phyloP scores from a whole-genome alignment of 345 rosid species.

The Balakata baccata region DNA sequence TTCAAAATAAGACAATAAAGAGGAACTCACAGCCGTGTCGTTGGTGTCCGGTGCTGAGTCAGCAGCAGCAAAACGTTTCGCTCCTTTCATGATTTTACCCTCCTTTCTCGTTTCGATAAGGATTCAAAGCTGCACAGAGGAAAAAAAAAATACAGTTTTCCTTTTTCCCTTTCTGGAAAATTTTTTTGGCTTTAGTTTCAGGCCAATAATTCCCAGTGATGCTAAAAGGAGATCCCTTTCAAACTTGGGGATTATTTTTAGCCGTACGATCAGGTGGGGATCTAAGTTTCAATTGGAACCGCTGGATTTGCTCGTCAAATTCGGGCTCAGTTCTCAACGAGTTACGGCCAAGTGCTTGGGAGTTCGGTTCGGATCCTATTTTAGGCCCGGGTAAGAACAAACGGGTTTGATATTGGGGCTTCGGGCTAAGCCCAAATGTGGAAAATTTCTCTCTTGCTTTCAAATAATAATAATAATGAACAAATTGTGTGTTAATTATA shows the following conservation, averaged over 20 bases:
- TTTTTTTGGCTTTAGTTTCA: constrained; percentile 10
- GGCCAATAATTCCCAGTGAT: background rate
- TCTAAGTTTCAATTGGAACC: constrained; percentile 32
- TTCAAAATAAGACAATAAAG: background rate
- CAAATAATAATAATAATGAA: too few relatives aligned
- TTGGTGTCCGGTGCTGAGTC: constrained; percentile 44
- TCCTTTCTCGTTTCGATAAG: background rate
- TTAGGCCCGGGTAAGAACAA: constrained; percentile 2
- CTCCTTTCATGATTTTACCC: constrained; percentile 51
- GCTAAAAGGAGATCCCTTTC: background rate
- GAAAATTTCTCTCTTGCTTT: too few relatives aligned
- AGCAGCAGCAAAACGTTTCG: constrained; percentile 61
- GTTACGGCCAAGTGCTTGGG: background rate
- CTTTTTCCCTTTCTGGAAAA: background rate
- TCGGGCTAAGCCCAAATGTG: background rate
- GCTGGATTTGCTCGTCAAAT: constrained; percentile 17
- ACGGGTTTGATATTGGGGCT: background rate
- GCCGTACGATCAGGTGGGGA: constrained; percentile 49
- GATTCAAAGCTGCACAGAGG: constrained; percentile 16
- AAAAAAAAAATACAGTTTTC: background rate
- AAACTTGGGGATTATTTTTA: constrained; percentile 1
- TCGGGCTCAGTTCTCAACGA: background rate
- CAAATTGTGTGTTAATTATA: too few relatives aligned
- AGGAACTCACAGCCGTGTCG: constrained; percentile 59
- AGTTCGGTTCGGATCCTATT: too few relatives aligned